Evolutionary conservation across 2,329 filamentous ascomycete species (phyloP).

Genomic region (Elsinoe australis): DNA sequence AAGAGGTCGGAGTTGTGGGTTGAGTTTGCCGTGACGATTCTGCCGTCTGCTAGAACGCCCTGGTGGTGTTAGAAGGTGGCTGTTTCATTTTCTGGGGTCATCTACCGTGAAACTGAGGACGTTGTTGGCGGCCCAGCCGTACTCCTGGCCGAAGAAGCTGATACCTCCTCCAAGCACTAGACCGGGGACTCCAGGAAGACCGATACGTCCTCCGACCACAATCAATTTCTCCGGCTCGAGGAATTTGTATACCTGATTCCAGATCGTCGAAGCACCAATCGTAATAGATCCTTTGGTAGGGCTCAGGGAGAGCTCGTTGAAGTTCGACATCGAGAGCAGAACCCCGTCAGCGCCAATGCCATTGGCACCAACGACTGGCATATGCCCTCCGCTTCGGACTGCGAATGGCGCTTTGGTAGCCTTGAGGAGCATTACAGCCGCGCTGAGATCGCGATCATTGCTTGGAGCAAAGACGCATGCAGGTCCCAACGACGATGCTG

Average conservation of each 20-base stretch:
- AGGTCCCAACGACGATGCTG: neutral
- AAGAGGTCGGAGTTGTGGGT: slow-evolving; percentile 25
- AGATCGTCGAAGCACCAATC: slow-evolving; percentile 4
- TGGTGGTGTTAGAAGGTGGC: neutral
- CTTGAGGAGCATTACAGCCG: neutral
- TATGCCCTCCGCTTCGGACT: neutral
- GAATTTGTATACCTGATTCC: slow-evolving; percentile 1
- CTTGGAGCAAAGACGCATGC: neutral
- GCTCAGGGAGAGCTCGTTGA: neutral
- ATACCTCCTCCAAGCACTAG: slow-evolving; percentile 17
- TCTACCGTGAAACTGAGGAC: neutral
- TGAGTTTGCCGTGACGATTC: slow-evolving; percentile 2
- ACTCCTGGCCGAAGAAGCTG: slow-evolving; percentile 16
- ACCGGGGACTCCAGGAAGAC: slow-evolving; percentile 7
- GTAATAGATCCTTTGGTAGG: neutral
- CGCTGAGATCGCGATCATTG: neutral
- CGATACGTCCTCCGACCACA: neutral
- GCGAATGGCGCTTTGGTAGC: neutral
- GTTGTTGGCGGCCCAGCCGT: slow-evolving; percentile 12
- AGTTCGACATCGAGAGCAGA: slow-evolving; percentile 1
- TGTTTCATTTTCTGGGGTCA: neutral
- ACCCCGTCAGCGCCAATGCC: neutral
- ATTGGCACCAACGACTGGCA: neutral
- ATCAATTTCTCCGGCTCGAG: neutral
- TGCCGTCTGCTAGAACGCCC: slow-evolving; percentile 1